Evolutionary conservation across 192 early-diverging fungal genomes (phyloP).

Genomic region (Oehlia diaphana): DNA sequence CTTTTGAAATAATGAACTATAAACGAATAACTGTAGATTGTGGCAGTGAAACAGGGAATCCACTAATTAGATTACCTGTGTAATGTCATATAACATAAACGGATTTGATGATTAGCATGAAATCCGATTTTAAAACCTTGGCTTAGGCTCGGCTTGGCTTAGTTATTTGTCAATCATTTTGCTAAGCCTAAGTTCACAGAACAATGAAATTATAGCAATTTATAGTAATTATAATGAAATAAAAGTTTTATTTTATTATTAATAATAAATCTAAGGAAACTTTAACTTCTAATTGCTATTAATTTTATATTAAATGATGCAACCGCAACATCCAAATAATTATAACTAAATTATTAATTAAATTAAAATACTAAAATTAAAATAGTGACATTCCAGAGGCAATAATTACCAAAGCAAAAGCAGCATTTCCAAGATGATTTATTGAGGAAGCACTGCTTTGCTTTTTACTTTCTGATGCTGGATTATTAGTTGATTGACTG

Average conservation of each 20-base stretch:
- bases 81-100: too few relatives aligned
- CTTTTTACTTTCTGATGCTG: not conserved
- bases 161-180: not conserved
- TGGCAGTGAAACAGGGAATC: too few relatives aligned
- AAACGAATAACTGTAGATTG: too few relatives aligned
- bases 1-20: too few relatives aligned
- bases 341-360: not conserved
- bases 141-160: not conserved
- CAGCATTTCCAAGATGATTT: not conserved
- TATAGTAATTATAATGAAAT: too few relatives aligned
- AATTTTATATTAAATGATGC: too few relatives aligned
- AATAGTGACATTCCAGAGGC: slow-evolving; percentile 1
- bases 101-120: too few relatives aligned
- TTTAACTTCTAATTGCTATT: too few relatives aligned
- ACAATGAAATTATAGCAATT: too few relatives aligned
- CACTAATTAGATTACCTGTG: too few relatives aligned
- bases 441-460: not conserved
- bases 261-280: too few relatives aligned
- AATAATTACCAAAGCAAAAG: not conserved
- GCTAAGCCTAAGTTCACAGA: not conserved
- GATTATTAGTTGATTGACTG: not conserved
- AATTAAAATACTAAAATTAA: not conserved
- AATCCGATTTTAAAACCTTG: not conserved
- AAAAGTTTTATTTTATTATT: too few relatives aligned
- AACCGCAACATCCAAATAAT: not conserved